Evolutionary conservation across 2,329 filamentous ascomycete genomes (phyloP).

Genomic region (Corinectria fuckeliana): DNA sequence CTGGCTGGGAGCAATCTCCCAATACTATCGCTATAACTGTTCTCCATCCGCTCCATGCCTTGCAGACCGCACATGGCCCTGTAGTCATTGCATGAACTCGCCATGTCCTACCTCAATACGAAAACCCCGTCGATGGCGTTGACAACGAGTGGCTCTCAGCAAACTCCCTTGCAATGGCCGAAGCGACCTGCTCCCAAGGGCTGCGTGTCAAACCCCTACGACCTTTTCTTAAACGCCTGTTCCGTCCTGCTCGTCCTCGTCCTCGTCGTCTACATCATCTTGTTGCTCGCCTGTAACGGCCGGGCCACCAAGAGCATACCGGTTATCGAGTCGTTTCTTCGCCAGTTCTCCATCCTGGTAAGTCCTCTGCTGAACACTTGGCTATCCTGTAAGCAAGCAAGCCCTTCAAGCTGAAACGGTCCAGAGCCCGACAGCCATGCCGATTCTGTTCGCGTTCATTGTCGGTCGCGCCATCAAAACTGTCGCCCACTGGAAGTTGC

Average conservation of each 20-base stretch:
- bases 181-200: neutral
- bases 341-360: constrained; percentile 7
- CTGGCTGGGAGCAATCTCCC: neutral
- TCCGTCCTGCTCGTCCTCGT: constrained; percentile 2
- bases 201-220: neutral
- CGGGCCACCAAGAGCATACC: neutral
- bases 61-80: no score
- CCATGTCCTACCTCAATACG: neutral
- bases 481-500: constrained; percentile 12
- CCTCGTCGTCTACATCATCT: constrained; percentile 6
- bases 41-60: neutral
- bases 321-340: constrained; percentile 1
- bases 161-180: neutral
- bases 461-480: constrained; percentile 13
- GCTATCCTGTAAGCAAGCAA: no score
- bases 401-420: neutral
- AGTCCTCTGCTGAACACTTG: neutral
- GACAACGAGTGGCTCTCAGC: neutral
- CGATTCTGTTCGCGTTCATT: constrained; percentile 12
- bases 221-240: neutral
- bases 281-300: constrained; percentile 2
- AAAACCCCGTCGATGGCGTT: neutral
- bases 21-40: neutral
- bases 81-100: neutral
- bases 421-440: constrained; percentile 13